Conservation (phyloP, 2,329 filamentous ascomycete genomes). For the Colletotrichum siamense region DNA sequence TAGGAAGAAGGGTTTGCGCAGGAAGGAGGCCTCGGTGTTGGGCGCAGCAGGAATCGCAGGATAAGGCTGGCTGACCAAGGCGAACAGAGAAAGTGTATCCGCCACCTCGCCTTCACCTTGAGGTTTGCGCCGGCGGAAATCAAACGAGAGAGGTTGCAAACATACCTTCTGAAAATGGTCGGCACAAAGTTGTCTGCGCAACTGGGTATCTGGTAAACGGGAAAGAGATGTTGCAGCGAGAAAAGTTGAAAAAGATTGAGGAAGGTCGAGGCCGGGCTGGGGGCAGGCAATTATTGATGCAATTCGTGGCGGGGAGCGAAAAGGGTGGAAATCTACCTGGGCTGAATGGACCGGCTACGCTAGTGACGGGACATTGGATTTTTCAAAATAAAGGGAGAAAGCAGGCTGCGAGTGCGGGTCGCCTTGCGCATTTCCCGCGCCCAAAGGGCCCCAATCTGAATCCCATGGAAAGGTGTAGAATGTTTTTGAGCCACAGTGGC, state of each 20-base stretch:
- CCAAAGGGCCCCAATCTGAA: constrained; percentile 17
- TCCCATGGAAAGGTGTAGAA: constrained; percentile 25
- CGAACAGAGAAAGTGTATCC: neutral
- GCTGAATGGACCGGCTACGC: constrained; percentile 10
- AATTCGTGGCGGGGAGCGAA: constrained; percentile 17
- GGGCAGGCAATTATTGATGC: constrained; percentile 20
- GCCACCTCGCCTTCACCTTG: neutral
- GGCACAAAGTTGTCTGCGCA: neutral
- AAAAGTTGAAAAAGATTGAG: neutral
- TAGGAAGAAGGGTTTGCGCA: neutral
- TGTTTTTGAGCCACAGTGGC: constrained; percentile 26
- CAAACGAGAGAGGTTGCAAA: neutral
- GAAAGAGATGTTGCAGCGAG: neutral
- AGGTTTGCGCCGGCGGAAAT: neutral
- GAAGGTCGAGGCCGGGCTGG: neutral
- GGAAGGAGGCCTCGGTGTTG: neutral
- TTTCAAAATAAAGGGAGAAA: constrained; percentile 25
- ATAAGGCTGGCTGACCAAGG: neutral
- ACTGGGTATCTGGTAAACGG: constrained; percentile 19
- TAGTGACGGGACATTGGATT: constrained; percentile 19
- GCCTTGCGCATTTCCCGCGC: constrained; percentile 18
- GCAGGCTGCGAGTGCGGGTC: constrained; percentile 22
- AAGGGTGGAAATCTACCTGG: constrained; percentile 19
- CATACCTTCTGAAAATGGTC: constrained; percentile 1
- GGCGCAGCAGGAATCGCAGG: neutral